Base-by-base conservation (phyloP, 73 alveolate species). In the Diophrys sp. region DNA sequence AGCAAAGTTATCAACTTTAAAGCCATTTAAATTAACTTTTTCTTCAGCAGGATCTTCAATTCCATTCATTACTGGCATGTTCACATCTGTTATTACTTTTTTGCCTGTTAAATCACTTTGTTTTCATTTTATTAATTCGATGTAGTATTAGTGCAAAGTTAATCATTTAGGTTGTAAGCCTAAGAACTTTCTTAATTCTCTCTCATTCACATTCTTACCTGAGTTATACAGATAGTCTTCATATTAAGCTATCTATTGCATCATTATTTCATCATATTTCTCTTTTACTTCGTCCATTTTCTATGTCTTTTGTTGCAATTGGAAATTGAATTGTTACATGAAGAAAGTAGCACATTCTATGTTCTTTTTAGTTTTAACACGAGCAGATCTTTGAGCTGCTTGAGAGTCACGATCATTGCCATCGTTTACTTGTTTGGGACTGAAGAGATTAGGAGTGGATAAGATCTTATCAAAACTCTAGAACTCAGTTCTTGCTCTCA, bases 401-500 rank as follows among this genome's bases (percentile, higher is more conserved):
- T 54, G 27, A n/a, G 68, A 80, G 25, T 73, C 81, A 23, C 53
- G 56, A 23, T 31, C 33, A 11, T 33, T 1, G 14, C 81, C 25
- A 1, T 73, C 81, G 14, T 73, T 71, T n/a, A 53, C 72, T 8
- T 25, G 56, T 53, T 67, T 73, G 26, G 81, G n/a, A 1, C 81
- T 73, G 70, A 77, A 85, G 62, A 89, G 66, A 34, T 85, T 89
- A 25, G 96, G 97, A 23, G 94, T 89, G 23, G 94, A 89, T 23
- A 94, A 87, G 28, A 93, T 91, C 79, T 86, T 88, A 57, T 96
- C 99, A 82, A 96, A 96, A 76, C 91, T 87, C 27, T 93, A 90
- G 87, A 95, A 96, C 72, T 93, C 81, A 62, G 84, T 67, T 76
- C 94, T 95, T 14, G 98, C 98, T 83, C 81, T 94, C 33, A 81